Evolutionary conservation across 2,329 filamentous ascomycete species (phyloP), one percentile per base, ranked within the genome.

Genomic region (Didymella keratinophila): DNA sequence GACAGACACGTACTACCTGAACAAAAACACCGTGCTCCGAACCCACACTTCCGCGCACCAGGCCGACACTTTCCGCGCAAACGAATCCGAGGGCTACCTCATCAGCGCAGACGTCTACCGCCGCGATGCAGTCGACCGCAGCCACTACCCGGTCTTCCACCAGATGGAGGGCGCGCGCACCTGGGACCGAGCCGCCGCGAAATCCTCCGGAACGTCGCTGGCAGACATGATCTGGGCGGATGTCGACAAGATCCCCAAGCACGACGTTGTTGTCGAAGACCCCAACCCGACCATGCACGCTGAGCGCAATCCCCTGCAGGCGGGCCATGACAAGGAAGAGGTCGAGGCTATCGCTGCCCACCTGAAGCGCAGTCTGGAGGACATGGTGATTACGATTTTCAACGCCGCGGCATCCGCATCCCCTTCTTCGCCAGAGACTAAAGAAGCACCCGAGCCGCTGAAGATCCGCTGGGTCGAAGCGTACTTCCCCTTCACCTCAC

Each of bases 11-110:
- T 99, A 98, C 82, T 99, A 99, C 78, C 80, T 99, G 72, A 97
- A 97, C 79, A 82, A 88, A 65, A 79, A 86, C 50, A 96, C 91
- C 0, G 88, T 99, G 2, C 81, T 99, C 41, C 86, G 95, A 56
- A 99, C 95, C 0, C 95, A 99, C 77, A 98, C 94, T 2, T 95
- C 91, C 66, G 95, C 95, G 0, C 95, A 99, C 75, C 92, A 99
- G 77, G 87, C 91, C 69, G 87, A 95, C 73, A 84, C 90, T 59
- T 92, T 98, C 83, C 83, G 88, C 65, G 82, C 85, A 58, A 87
- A 93, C 78, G 79, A 85, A 66, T 90, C 85, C 68, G 84, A 88
- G 36, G 95, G 94, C 3, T 99, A 93, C 75, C 89, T 96, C 32
- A 91, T 99, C 74, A 90, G 90, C 58, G 95, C 94, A 23, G 95